Evolutionary conservation across 768 basidiomycete species (phyloP).

Genomic region (Termitomyces sp.): DNA sequence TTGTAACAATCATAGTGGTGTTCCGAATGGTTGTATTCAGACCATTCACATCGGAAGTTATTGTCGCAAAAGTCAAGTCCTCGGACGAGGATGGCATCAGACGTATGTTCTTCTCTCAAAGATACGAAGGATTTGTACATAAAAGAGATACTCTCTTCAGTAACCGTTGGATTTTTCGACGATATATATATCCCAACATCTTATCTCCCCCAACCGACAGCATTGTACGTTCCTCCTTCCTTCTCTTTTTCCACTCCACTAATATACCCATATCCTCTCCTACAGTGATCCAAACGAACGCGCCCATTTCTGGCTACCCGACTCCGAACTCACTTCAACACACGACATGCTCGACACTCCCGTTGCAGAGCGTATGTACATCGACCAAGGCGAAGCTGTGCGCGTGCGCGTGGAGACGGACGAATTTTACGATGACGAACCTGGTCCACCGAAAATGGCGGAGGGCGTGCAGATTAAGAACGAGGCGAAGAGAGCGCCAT

Average conservation of each 20-base stretch:
- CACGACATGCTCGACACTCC: constrained; percentile 69
- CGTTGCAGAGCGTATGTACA: constrained; percentile 66
- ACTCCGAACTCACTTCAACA: constrained; percentile 42
- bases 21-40: constrained; percentile 90
- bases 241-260: neutral
- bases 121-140: neutral
- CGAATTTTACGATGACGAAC: constrained; percentile 83
- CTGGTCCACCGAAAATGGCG: constrained; percentile 70
- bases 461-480: constrained; percentile 58
- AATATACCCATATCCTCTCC: neutral
- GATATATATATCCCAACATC: constrained; percentile 81
- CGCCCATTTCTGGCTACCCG: constrained; percentile 78
- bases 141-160: constrained; percentile 30
- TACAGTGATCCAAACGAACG: constrained; percentile 76
- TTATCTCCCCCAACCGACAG: constrained; percentile 76
- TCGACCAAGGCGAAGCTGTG: constrained; percentile 70
- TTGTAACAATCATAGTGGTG: constrained; percentile 36
- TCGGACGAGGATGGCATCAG: constrained; percentile 83
- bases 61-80: constrained; percentile 84
- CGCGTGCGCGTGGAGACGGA: constrained; percentile 77
- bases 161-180: constrained; percentile 88
- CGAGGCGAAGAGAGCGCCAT: constrained; percentile 54
- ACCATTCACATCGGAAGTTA: constrained; percentile 85
- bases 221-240: constrained; percentile 50
- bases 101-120: constrained; percentile 39